Evolutionary conservation across 768 basidiomycete species (phyloP).

Genomic region (Lactarius quietus): DNA sequence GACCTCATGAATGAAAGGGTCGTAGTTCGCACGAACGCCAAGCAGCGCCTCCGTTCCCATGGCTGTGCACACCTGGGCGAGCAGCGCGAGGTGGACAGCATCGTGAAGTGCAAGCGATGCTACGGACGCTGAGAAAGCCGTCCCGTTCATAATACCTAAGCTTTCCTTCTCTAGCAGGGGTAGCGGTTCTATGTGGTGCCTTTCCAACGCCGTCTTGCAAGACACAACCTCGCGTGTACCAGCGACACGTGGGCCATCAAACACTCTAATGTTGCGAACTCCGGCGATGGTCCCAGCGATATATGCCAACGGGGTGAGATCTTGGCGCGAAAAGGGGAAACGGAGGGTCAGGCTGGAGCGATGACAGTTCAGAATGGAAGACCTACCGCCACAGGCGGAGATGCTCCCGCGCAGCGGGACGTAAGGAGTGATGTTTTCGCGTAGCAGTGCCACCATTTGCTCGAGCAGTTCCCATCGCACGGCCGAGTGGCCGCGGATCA

Average conservation of each 20-base stretch:
- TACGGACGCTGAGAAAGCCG: conserved; percentile 77
- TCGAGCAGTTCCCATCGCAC: conserved; percentile 78
- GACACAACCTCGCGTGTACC: conserved; percentile 49
- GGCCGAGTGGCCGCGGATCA: conserved; percentile 85
- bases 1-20: conserved; percentile 71
- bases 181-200: conserved; percentile 60
- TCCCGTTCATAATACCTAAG: conserved; percentile 79
- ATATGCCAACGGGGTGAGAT: conserved; percentile 26
- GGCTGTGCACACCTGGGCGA: conserved; percentile 73
- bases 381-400: conserved; percentile 74
- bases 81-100: conserved; percentile 62
- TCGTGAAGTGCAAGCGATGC: conserved; percentile 71
- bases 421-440: conserved; percentile 67
- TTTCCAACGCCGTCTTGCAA: conserved; percentile 52
- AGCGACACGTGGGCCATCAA: conserved; percentile 49
- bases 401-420: conserved; percentile 86
- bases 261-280: conserved; percentile 75
- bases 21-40: conserved; percentile 68
- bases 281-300: conserved; percentile 71
- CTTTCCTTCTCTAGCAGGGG: conserved; percentile 71
- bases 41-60: conserved; percentile 80
- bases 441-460: conserved; percentile 69
- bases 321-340: conserved; percentile 9
- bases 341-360: neutral
- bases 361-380: neutral